These are phyloP conservation scores for Leishmania tarentolae DNA, from an alignment of 208 protist genomes.

Conservation along the genomic window DNA sequence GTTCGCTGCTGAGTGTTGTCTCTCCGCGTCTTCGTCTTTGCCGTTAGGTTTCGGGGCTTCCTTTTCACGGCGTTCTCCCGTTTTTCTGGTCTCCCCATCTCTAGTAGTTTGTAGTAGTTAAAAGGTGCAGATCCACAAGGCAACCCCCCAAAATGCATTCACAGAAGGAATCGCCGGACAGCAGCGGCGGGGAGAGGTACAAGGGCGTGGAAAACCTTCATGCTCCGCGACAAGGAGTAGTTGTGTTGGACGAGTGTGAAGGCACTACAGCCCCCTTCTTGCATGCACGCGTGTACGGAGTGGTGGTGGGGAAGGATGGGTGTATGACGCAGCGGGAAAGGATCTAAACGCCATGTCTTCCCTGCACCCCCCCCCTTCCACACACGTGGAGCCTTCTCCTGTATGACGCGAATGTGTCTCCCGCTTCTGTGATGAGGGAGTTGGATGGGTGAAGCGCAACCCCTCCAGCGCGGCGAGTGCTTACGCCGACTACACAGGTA, in stretches of 20 bases:
- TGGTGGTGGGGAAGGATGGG: neutral
- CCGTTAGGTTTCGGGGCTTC: neutral
- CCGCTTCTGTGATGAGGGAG: neutral
- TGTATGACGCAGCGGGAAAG: neutral
- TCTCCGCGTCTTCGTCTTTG: neutral
- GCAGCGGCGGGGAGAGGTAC: neutral
- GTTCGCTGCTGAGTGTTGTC: neutral
- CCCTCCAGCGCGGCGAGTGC: neutral
- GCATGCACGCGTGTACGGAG: neutral
- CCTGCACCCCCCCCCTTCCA: too few relatives aligned
- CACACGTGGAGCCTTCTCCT: neutral
- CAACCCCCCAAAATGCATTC: neutral
- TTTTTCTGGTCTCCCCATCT: conserved; percentile 19
- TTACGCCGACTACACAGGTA: neutral
- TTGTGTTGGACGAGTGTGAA: neutral
- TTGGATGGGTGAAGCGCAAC: neutral
- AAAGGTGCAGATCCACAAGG: neutral
- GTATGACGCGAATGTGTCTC: neutral
- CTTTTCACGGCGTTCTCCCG: neutral
- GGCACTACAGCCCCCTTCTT: neutral
- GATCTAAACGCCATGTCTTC: neutral
- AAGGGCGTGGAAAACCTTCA: neutral
- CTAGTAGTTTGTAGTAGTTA: conserved; percentile 1
- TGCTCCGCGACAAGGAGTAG: neutral
- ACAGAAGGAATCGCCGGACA: neutral